phyloP scores from a whole-genome alignment of 805 yeast species.

The Kuraishia hungarica region DNA sequence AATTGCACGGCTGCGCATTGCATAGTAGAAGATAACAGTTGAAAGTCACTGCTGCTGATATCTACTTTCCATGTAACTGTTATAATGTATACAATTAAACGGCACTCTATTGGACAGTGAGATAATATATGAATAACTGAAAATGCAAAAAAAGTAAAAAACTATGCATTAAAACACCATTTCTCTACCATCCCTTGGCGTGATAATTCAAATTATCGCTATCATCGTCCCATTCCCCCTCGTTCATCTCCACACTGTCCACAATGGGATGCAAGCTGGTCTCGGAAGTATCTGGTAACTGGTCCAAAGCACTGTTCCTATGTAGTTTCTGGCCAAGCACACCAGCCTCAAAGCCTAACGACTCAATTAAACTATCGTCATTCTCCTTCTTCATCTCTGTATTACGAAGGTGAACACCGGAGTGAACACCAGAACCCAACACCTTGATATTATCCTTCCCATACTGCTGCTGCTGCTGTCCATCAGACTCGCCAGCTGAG shows the following conservation, averaged over 20 bases:
- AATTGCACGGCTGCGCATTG: too few relatives aligned
- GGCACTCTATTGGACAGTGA: neutral
- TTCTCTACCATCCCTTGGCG: constrained; percentile 3
- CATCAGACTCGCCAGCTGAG: neutral
- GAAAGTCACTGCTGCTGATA: too few relatives aligned
- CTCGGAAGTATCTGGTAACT: neutral
- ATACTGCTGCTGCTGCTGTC: neutral
- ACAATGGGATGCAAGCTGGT: neutral
- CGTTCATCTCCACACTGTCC: neutral
- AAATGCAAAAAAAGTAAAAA: too few relatives aligned
- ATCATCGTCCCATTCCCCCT: constrained; percentile 1
- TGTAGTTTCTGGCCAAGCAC: constrained; percentile 1
- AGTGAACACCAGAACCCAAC: too few relatives aligned
- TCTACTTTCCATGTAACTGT: too few relatives aligned
- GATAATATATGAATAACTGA: too few relatives aligned
- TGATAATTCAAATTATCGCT: constrained; percentile 3
- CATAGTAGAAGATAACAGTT: neutral
- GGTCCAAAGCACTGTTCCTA: neutral
- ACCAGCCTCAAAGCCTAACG: neutral
- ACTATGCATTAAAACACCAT: neutral
- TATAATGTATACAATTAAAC: neutral
- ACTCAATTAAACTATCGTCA: neutral
- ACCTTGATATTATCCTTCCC: neutral
- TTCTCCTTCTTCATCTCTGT: neutral
- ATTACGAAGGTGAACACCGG: neutral